Evolutionary conservation across 306 rosid species (phyloP).

Genomic region (Fragaria vesca): DNA sequence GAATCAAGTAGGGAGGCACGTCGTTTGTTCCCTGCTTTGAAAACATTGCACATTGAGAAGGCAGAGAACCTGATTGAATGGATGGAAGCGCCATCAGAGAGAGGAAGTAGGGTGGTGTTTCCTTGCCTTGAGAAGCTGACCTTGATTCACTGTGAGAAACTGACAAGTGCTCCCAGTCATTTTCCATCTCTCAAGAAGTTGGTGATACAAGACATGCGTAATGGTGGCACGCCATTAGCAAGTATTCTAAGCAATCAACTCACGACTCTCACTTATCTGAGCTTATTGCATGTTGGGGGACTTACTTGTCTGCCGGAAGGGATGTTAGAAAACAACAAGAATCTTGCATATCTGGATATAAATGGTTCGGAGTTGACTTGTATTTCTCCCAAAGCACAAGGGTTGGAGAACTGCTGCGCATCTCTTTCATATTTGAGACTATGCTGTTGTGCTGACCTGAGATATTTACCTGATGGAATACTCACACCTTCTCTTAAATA

Average conservation of each 20-base stretch:
- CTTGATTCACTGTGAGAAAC: accelerated
- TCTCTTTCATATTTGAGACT: not conserved
- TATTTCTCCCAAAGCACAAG: not conserved
- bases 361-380: not conserved
- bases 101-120: not conserved
- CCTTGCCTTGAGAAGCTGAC: not conserved
- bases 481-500: not conserved
- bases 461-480: not conserved
- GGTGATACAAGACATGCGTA: not conserved
- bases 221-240: not conserved
- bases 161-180: not conserved
- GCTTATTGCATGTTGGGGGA: accelerated
- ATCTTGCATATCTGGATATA: not conserved
- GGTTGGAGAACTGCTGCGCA: not conserved
- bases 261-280: not conserved
- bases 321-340: not conserved
- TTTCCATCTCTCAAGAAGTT: not conserved
- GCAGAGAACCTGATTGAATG: not conserved
- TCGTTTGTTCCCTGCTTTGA: not conserved
- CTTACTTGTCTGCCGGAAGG: not conserved
- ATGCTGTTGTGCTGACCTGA: not conserved
- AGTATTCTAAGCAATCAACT: not conserved
- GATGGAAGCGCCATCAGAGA: not conserved
- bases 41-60: not conserved
- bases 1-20: not conserved